Conservation (phyloP, 345 rosid species). For the Garcia nutans region DNA sequence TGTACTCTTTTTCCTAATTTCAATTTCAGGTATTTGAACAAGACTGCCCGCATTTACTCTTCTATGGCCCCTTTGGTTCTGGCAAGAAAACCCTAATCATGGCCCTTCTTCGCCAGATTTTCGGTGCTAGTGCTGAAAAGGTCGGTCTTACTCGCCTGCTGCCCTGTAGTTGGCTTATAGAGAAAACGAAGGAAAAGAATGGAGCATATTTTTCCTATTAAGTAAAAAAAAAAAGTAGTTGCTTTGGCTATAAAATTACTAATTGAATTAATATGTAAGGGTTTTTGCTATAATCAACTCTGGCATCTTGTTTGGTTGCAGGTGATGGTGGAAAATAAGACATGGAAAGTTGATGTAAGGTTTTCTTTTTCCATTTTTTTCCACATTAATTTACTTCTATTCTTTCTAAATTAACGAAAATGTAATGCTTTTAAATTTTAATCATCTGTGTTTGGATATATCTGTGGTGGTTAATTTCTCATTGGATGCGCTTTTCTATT, state of each 20-base stretch:
- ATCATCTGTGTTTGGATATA: too few species aligned
- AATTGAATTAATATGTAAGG: not conserved
- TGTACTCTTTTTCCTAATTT: not conserved
- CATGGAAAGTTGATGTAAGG: constrained; percentile 91
- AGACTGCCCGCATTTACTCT: constrained; percentile 94
- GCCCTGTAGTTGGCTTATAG: not conserved
- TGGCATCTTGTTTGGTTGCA: constrained; percentile 38
- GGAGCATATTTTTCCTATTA: too few species aligned
- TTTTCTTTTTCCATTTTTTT: not conserved
- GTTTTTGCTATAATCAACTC: not conserved
- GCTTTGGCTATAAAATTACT: not conserved
- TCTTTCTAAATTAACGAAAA: too few species aligned
- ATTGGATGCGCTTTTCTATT: too few species aligned
- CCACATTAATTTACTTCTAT: not conserved
- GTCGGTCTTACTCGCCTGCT: constrained; percentile 23
- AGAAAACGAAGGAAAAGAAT: not conserved
- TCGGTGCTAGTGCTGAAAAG: constrained; percentile 87
- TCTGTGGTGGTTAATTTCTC: too few species aligned
- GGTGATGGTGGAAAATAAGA: constrained; percentile 93
- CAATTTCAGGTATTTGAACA: constrained; percentile 70
- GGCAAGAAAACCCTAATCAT: constrained; percentile 99
- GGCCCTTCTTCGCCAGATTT: constrained; percentile 82
- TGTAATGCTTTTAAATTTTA: too few species aligned
- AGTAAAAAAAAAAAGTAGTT: too few species aligned
- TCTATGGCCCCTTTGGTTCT: constrained; percentile 94